Percentiles rank a stretch among this genome's conserved stretches.
phyloP scores from a whole-genome alignment of 352 stramenopile species.

The Phytophthora ohioensis region DNA sequence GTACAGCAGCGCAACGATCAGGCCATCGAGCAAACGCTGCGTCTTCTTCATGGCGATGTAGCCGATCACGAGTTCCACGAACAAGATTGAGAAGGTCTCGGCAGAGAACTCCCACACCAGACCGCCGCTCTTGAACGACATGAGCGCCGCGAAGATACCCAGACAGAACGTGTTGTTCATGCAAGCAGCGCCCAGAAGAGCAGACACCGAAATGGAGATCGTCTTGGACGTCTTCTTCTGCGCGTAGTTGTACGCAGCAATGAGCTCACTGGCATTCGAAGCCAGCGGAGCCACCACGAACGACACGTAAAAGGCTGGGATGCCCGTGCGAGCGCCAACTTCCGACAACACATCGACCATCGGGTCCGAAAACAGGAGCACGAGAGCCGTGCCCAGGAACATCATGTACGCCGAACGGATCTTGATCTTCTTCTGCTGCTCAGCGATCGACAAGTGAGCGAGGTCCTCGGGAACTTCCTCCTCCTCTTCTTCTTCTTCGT shows the following conservation, averaged over 20 bases:
- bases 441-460: conserved; percentile 92
- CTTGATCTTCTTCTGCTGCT: conserved; percentile 97
- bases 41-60: conserved; percentile 88
- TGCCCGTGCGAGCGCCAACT: conserved; percentile 89
- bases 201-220: conserved; percentile 96
- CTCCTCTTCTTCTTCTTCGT: conserved; percentile 92
- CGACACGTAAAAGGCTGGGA: conserved; percentile 98
- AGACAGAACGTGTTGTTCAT: conserved; percentile 99
- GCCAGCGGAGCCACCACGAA: conserved; percentile 97
- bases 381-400: conserved; percentile 93
- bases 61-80: conserved; percentile 93
- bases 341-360: conserved; percentile 98
- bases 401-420: conserved; percentile 94
- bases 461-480: conserved; percentile 96
- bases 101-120: conserved; percentile 98
- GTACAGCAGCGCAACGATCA: conserved; percentile 93
- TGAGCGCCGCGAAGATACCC: conserved; percentile 97
- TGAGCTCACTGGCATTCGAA: conserved; percentile 98
- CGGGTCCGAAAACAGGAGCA: conserved; percentile 97
- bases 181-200: conserved; percentile 95
- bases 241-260: conserved; percentile 98
- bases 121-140: conserved; percentile 92
- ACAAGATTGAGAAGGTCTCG: conserved; percentile 97
- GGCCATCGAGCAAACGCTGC: conserved; percentile 84
- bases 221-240: conserved; percentile 98